A percentile compares a stretch with the other conserved stretches of the same genome.
These are phyloP conservation scores for Candida andamanensis DNA, from an alignment of 805 yeast species.

Conservation along the genomic window DNA sequence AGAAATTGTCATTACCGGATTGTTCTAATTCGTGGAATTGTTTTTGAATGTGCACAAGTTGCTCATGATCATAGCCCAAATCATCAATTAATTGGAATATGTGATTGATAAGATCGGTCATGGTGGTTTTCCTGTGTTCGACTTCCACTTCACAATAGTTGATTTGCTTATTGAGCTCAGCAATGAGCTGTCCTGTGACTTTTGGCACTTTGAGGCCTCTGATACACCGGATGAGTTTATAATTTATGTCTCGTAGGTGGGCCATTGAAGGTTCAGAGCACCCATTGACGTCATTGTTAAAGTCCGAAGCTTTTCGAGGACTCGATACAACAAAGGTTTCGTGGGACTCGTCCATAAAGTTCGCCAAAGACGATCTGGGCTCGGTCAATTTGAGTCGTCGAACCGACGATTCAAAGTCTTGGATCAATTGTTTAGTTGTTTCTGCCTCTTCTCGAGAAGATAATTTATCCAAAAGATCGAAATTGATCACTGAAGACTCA, in stretches of 20 bases:
- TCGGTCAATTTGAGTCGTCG: conserved; percentile 16
- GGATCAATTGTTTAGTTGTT: conserved; percentile 23
- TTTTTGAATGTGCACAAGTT: conserved; percentile 28
- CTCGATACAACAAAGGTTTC: conserved; percentile 25
- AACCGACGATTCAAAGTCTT: conserved; percentile 25
- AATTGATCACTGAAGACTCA: conserved; percentile 12
- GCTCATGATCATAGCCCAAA: conserved; percentile 29
- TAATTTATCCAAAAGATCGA: conserved; percentile 13
- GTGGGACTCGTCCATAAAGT: conserved; percentile 4
- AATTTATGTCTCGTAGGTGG: conserved; percentile 31
- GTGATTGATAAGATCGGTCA: conserved; percentile 18
- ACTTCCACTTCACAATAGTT: conserved; percentile 23
- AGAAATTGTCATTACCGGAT: conserved; percentile 21
- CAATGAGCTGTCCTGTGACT: conserved; percentile 25
- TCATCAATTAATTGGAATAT: conserved; percentile 22
- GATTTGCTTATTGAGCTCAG: conserved; percentile 20
- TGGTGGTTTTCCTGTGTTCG: conserved; percentile 16
- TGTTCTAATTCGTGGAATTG: conserved; percentile 14
- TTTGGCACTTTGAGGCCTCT: conserved; percentile 33
- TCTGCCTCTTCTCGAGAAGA: conserved; percentile 30
- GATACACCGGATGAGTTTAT: conserved; percentile 31
- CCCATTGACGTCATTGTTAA: background rate
- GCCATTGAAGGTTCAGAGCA: conserved; percentile 16
- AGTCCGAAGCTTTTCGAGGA: conserved; percentile 17
- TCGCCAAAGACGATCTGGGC: conserved; percentile 5